Conservation (phyloP, 2,329 filamentous ascomycete species). For the Microdochium nivale region DNA sequence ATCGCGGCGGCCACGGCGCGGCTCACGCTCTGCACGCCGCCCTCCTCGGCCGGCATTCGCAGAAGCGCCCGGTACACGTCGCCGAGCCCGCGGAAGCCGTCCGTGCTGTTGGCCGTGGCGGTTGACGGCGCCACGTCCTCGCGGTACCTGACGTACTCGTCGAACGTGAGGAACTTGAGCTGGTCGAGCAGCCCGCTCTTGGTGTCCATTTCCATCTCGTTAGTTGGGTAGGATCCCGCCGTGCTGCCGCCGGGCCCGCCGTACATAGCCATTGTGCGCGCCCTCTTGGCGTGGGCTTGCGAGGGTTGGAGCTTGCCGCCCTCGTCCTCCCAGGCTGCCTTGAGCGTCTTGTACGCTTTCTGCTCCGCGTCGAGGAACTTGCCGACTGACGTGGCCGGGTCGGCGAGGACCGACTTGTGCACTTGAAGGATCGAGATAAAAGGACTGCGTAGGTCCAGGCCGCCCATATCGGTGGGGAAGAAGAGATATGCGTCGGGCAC, state of each 20-base stretch:
- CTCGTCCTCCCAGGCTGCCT: slow-evolving; percentile 22
- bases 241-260: not conserved
- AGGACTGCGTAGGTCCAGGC: slow-evolving; percentile 35
- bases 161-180: slow-evolving; percentile 32
- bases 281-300: slow-evolving; percentile 8
- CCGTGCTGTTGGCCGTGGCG: not conserved
- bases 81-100: slow-evolving; percentile 13
- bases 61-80: slow-evolving; percentile 27
- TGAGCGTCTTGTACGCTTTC: slow-evolving; percentile 22
- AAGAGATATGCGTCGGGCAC: slow-evolving; percentile 37
- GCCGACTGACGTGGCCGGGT: slow-evolving; percentile 16
- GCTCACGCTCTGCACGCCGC: slow-evolving; percentile 15
- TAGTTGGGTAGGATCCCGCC: not conserved
- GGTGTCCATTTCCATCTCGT: slow-evolving; percentile 18
- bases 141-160: slow-evolving; percentile 33
- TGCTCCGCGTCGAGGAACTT: slow-evolving; percentile 23
- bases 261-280: not conserved
- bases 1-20: slow-evolving; percentile 14
- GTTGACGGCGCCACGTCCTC: slow-evolving; percentile 10
- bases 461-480: slow-evolving; percentile 35
- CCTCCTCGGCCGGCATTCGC: slow-evolving; percentile 16
- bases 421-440: slow-evolving; percentile 33
- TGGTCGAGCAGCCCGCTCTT: slow-evolving; percentile 15
- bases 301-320: not conserved
- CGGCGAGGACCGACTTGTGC: slow-evolving; percentile 19